Percentiles rank a stretch among this genome's conserved stretches.
phyloP scores from a whole-genome alignment of 2,329 filamentous ascomycete species.

The Fusarium sp. region DNA sequence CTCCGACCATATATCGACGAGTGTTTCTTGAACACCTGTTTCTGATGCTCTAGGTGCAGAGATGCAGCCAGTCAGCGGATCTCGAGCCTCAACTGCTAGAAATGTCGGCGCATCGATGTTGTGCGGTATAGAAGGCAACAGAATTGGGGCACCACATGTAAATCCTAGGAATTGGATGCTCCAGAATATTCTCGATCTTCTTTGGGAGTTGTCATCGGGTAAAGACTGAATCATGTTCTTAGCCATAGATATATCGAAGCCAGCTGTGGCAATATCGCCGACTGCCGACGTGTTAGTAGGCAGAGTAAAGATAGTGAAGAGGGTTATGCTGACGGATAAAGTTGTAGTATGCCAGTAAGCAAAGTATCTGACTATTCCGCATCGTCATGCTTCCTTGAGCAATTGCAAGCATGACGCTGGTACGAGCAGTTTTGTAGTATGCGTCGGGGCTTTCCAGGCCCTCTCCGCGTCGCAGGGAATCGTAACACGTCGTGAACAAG shows the following conservation, averaged over 20 bases:
- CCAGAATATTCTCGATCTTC: conserved; percentile 15
- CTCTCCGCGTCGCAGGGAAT: fast-evolving
- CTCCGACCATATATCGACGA: conserved; percentile 15
- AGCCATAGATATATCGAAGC: conserved; percentile 19
- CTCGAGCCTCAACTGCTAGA: not conserved
- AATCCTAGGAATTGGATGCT: conserved; percentile 9
- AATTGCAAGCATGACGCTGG: conserved; percentile 20
- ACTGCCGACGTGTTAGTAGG: not conserved
- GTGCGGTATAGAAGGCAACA: not conserved
- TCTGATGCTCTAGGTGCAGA: not conserved
- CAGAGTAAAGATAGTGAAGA: fast-evolving
- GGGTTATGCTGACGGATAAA: not conserved
- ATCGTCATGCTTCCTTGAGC: conserved; percentile 15
- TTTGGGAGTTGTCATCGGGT: not conserved
- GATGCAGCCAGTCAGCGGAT: not conserved
- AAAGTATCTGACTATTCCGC: conserved; percentile 12
- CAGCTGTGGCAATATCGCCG: conserved; percentile 19
- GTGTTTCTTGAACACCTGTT: fast-evolving
- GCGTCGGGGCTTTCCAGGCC: not conserved
- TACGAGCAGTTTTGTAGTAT: conserved; percentile 12
- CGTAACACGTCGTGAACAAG: not conserved
- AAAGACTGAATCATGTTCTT: conserved; percentile 18
- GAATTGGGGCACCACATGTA: not conserved
- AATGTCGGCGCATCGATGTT: not conserved
- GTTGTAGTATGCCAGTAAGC: conserved; percentile 21